Base-by-base conservation (phyloP, 2,329 filamentous ascomycete species). In the Coniochaeta sp. region DNA sequence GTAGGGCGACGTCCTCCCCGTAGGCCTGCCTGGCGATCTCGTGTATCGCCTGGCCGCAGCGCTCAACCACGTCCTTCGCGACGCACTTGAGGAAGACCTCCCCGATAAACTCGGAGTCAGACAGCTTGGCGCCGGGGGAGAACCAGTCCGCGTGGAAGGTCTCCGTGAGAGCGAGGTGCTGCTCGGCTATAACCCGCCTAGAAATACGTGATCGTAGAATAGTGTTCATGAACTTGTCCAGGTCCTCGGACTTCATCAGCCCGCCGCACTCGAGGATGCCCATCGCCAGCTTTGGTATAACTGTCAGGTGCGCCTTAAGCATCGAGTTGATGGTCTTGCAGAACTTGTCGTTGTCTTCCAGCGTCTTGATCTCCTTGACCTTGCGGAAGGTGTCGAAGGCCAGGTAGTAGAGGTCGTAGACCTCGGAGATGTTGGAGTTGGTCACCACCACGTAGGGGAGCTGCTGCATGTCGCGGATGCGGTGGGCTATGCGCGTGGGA, bases 391-490 rank as follows among this genome's bases (percentile, higher is more conserved):
- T 84, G 66, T 99, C 94, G 62, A 99, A 99, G n/a, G 94, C 92
- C 58, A 85, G 85, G 71, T 96, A 95, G 74, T 99, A 99, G 6
- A 96, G 79, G 66, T 97, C 90, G 71, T 99, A 99, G 30, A 97
- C 94, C 58, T 95, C 85, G 65, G 88, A 90, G 56, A 99, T 88
- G 67, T 99, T 90, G 6, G 83, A 83, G 63, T 99, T 99, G n/a
- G 89, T 91, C 47, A 97, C 89, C 51, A 97, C 92, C 32, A 94
- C 89, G 65, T 96, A 99, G 16, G 94, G 94, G 35, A 99, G 77
- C 56, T 89, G 91, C 69, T 99, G 94, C 82, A 99, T 97, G 67
- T 99, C 92, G 53, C 95, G 89, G 56, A 99, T 85, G 30, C 94
- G 88, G 70, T 99, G 94, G 16, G 92, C 90, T 59, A 97, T 82